Conservation (phyloP, 352 stramenopile species). For the Globisporangium nunn region DNA sequence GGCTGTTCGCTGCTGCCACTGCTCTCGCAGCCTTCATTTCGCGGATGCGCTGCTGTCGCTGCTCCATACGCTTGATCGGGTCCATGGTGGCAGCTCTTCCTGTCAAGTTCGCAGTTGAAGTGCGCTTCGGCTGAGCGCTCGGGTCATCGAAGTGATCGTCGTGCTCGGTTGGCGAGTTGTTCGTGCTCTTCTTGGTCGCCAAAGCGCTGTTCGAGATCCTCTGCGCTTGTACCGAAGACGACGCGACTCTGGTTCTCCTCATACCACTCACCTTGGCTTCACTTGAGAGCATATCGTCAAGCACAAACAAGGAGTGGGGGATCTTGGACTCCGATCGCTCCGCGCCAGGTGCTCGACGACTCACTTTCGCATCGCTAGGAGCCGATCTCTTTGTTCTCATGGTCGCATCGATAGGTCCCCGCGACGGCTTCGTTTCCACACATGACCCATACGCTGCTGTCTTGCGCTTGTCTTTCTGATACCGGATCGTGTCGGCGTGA, state of each 20-base stretch:
- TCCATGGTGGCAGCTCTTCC: not conserved
- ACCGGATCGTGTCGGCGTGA: conserved; percentile 28
- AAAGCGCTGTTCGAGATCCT: too few relatives aligned
- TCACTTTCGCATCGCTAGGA: not conserved
- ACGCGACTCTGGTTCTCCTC: not conserved
- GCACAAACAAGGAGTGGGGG: not conserved
- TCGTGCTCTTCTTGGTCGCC: too few relatives aligned
- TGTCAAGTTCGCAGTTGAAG: not conserved
- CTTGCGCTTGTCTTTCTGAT: not conserved
- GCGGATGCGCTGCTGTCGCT: conserved; percentile 21
- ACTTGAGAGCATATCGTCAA: not conserved
- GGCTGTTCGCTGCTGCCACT: not conserved
- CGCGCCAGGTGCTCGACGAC: not conserved
- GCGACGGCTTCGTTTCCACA: not conserved
- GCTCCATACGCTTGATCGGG: conserved; percentile 26
- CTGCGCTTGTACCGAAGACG: not conserved
- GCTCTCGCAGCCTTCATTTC: conserved; percentile 17
- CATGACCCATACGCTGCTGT: not conserved
- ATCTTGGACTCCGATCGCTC: not conserved
- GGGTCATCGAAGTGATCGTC: not conserved
- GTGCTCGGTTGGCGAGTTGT: not conserved
- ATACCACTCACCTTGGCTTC: not conserved
- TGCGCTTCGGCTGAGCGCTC: not conserved
- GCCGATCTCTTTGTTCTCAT: not conserved
- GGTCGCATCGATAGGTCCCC: not conserved